phyloP scores from a whole-genome alignment of 2,329 filamentous ascomycete genomes.

The Ophiognomonia clavigignenti-juglandacearum region DNA sequence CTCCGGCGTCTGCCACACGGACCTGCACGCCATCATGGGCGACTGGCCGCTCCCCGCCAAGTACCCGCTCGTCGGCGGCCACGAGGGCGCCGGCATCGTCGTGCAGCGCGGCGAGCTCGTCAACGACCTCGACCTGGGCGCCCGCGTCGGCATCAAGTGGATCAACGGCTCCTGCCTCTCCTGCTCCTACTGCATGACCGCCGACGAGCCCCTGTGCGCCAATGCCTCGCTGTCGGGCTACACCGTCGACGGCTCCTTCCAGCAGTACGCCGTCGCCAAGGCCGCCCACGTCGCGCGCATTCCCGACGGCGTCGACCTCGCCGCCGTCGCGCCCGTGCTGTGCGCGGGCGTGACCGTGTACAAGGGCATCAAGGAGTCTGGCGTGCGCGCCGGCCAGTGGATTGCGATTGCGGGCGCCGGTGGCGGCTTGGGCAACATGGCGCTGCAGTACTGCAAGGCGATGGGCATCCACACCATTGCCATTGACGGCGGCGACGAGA shows the following conservation, averaged over 20 bases:
- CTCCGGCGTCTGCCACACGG: slow-evolving; percentile 70
- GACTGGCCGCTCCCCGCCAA: slow-evolving; percentile 85
- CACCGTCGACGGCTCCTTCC: slow-evolving; percentile 69
- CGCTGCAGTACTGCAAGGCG: slow-evolving; percentile 82
- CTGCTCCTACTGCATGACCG: slow-evolving; percentile 64
- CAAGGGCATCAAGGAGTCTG: slow-evolving; percentile 70
- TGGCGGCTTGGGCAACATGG: slow-evolving; percentile 66
- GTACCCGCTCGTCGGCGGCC: slow-evolving; percentile 78
- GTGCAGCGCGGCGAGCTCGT: slow-evolving; percentile 80
- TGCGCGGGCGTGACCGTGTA: slow-evolving; percentile 74
- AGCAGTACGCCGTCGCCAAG: slow-evolving; percentile 67
- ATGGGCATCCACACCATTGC: slow-evolving; percentile 81
- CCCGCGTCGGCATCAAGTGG: slow-evolving; percentile 68
- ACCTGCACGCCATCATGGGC: slow-evolving; percentile 72
- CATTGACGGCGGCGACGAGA: slow-evolving; percentile 80
- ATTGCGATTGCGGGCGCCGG: slow-evolving; percentile 72
- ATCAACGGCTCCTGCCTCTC: slow-evolving; percentile 64
- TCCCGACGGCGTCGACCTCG: slow-evolving; percentile 57
- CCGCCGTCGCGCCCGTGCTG: slow-evolving; percentile 62
- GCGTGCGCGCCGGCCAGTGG: slow-evolving; percentile 59
- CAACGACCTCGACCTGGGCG: slow-evolving; percentile 47
- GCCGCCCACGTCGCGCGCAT: slow-evolving; percentile 66
- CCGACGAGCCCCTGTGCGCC: slow-evolving; percentile 63
- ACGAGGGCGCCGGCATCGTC: slow-evolving; percentile 77
- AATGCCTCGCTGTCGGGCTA: slow-evolving; percentile 63